Evolutionary conservation across 1,139 yeast species (phyloP).

Genomic region (Blastobotrys malaysiensis): DNA sequence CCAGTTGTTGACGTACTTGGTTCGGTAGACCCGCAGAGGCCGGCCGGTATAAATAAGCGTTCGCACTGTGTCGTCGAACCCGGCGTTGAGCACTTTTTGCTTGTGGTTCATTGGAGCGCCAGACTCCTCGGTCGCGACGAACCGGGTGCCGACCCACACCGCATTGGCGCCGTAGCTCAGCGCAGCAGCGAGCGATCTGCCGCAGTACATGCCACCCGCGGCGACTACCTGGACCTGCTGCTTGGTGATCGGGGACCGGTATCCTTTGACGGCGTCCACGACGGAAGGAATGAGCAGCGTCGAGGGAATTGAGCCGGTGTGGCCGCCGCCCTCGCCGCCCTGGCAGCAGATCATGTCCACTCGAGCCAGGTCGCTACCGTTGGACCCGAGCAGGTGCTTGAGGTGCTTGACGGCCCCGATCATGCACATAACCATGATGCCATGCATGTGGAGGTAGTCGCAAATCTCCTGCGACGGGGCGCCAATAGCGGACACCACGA

Average conservation of each 20-base stretch:
- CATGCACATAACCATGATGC: conserved; percentile 41
- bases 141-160: conserved; percentile 39
- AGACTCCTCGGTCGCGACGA: conserved; percentile 27
- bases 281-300: conserved; percentile 33
- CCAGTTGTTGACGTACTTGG: conserved; percentile 25
- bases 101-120: conserved; percentile 26
- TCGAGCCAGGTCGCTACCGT: neutral
- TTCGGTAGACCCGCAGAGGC: conserved; percentile 24
- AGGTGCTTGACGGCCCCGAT: conserved; percentile 41
- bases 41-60: conserved; percentile 28
- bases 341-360: conserved; percentile 44
- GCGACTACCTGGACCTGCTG: conserved; percentile 36
- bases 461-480: conserved; percentile 36
- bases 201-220: conserved; percentile 43
- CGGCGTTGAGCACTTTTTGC: conserved; percentile 21
- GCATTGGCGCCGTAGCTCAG: conserved; percentile 41
- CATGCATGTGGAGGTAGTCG: conserved; percentile 35
- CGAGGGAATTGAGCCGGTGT: conserved; percentile 36
- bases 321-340: conserved; percentile 51
- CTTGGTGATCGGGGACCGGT: conserved; percentile 23
- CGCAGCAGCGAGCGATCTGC: conserved; percentile 31
- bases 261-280: conserved; percentile 33
- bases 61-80: conserved; percentile 24
- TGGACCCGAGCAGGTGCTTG: conserved; percentile 35
- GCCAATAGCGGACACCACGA: conserved; percentile 40